phyloP scores from a whole-genome alignment of 805 yeast genomes.

The Ogataea zsoltii region DNA sequence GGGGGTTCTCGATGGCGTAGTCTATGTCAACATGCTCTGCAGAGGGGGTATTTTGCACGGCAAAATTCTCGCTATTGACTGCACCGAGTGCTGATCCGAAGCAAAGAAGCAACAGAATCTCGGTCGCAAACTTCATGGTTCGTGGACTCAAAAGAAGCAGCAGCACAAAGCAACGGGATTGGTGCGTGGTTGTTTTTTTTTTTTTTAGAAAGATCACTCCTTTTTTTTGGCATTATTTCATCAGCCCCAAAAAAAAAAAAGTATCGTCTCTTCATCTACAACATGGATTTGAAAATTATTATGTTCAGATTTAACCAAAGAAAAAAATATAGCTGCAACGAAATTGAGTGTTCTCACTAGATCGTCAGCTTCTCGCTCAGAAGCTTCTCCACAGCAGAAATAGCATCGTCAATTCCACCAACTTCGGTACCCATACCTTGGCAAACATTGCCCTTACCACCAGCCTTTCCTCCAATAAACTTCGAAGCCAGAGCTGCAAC shows the following conservation, averaged over 20 bases:
- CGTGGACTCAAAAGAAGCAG: too few species aligned
- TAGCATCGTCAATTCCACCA: conserved; percentile 68
- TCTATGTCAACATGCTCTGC: neutral
- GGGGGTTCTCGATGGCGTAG: neutral
- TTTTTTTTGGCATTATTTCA: too few species aligned
- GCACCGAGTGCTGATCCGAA: too few species aligned
- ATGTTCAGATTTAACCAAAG: neutral
- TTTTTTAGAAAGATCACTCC: too few species aligned
- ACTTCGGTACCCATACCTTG: conserved; percentile 96
- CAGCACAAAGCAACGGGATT: too few species aligned
- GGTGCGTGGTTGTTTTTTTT: too few species aligned
- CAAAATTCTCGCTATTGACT: neutral
- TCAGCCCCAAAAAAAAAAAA: conserved; percentile 3
- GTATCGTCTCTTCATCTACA: neutral
- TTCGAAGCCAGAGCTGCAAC: conserved; percentile 70
- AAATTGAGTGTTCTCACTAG: conserved; percentile 7
- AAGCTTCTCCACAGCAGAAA: conserved; percentile 63
- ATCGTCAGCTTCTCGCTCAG: conserved; percentile 55
- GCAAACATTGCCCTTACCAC: conserved; percentile 95
- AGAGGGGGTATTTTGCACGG: neutral
- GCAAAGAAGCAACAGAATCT: too few species aligned
- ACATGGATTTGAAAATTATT: neutral
- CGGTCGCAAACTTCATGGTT: too few species aligned
- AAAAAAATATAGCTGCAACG: neutral
- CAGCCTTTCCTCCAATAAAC: conserved; percentile 93